These are phyloP conservation scores for Candida sakaeoensis DNA, from an alignment of 805 yeast genomes.

Conservation along the genomic window DNA sequence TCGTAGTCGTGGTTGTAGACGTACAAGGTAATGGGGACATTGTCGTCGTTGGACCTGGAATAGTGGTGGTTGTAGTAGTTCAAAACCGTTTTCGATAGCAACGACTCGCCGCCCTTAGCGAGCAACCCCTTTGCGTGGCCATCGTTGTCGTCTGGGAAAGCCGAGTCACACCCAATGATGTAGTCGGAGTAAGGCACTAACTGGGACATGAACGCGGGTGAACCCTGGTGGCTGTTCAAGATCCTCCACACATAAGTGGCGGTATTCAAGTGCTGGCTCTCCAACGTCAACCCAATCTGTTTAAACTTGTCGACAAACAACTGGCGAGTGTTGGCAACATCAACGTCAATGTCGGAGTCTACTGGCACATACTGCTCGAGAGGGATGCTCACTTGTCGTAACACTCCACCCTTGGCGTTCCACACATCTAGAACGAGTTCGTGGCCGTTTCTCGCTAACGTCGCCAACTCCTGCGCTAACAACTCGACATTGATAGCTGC, in stretches of 20 bases:
- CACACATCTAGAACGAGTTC: slow-evolving; percentile 62
- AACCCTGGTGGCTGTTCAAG: slow-evolving; percentile 61
- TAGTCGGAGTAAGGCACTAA: slow-evolving; percentile 83
- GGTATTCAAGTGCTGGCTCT: slow-evolving; percentile 70
- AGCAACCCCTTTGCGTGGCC: slow-evolving; percentile 55
- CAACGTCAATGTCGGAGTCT: slow-evolving; percentile 15
- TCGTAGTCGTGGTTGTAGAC: slow-evolving; percentile 90
- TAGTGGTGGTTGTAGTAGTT: slow-evolving; percentile 49
- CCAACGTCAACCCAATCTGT: slow-evolving; percentile 63
- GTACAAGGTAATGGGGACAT: slow-evolving; percentile 37
- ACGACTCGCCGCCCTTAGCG: slow-evolving; percentile 82
- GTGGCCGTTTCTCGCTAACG: slow-evolving; percentile 25
- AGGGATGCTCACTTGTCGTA: slow-evolving; percentile 29
- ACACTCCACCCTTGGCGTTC: slow-evolving; percentile 81
- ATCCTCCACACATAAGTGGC: slow-evolving; percentile 88
- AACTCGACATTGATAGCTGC: slow-evolving; percentile 39
- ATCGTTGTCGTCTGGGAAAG: slow-evolving; percentile 63
- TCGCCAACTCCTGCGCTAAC: slow-evolving; percentile 40
- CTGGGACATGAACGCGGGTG: slow-evolving; percentile 84
- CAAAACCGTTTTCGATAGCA: slow-evolving; percentile 63
- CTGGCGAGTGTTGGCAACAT: slow-evolving; percentile 4
- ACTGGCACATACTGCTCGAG: slow-evolving; percentile 18
- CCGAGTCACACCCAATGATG: slow-evolving; percentile 63
- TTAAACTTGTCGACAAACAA: slow-evolving; percentile 35
- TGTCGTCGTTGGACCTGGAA: slow-evolving; percentile 29